Evolutionary conservation across 345 rosid genomes (phyloP), one percentile per base, ranked within the genome.

Genomic region (Melaleuca quinquenervia): DNA sequence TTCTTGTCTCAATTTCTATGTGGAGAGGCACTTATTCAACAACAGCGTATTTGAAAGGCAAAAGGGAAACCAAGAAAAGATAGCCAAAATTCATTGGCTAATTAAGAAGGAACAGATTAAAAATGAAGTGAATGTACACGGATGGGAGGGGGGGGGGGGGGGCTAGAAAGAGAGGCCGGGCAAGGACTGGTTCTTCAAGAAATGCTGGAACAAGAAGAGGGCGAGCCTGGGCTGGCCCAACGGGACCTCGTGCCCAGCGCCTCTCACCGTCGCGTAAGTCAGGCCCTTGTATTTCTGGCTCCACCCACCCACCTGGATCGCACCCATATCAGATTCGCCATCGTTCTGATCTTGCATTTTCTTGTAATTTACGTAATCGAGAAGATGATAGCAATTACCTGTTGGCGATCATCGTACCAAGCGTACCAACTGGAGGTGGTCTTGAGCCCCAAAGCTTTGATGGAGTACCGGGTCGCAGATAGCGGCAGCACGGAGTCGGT

Each of bases 181-280:
- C 87, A 93, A 82, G 87, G 91, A 84, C 54, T 83, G 16, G 60
- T 90, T 87, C 10, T 54, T 85, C 91, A 93, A 84, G 89, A 93
- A 94, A 70, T 91, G 87, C 50, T 41, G 84, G 50, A 93, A 88
- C 84, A 94, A 87, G 11, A 76, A 8, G 20, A 92, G 85, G 11
- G 94, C 94, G 53, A 91, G 90, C 75, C 86, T 76, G 52, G 95
- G 96, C 75, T 90, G 90, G 70, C 84, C 89, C 84, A 92, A 52
- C 15, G 96, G 95, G 70, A 94, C 95, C 85, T 93, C 95, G 82
- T 94, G 95, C 41, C 96, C 95, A 51, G 95, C 96, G 15, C 93
- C 93, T 58, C 93, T 91, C 74, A 94, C 94, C 54, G 93, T 94
- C 91, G 60, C 90, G 54, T 89, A 90, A 1, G 93, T 92, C 84